Evolutionary conservation across 805 yeast genomes (phyloP).

Genomic region (Teunomyces aglyptinius): DNA sequence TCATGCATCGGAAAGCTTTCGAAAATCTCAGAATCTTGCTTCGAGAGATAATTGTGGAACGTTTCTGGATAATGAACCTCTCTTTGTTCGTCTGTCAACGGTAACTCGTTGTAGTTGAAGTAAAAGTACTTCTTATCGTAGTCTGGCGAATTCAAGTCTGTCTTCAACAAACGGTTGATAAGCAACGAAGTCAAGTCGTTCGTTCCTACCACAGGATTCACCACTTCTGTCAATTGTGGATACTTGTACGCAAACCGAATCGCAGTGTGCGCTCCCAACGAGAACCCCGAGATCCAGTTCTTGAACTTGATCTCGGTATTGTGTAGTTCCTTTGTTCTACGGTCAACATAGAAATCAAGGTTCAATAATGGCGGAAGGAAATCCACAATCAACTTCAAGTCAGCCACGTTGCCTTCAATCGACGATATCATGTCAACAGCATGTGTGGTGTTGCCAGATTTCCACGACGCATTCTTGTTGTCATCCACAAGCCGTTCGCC

Average conservation of each 20-base stretch:
- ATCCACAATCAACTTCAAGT: conserved; percentile 42
- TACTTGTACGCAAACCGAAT: conserved; percentile 42
- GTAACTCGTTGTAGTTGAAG: conserved; percentile 32
- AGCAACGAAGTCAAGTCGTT: conserved; percentile 46
- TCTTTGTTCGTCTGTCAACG: conserved; percentile 25
- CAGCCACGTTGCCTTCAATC: conserved; percentile 48
- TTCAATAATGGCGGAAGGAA: conserved; percentile 42
- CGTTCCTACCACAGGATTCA: conserved; percentile 53
- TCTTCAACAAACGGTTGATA: conserved; percentile 35
- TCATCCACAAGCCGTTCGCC: conserved; percentile 45
- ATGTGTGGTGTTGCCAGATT: conserved; percentile 47
- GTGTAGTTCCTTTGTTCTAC: conserved; percentile 10
- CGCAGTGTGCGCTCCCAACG: conserved; percentile 58
- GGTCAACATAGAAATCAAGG: conserved; percentile 26
- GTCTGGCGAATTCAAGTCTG: conserved; percentile 12
- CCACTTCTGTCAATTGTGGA: conserved; percentile 36
- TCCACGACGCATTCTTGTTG: conserved; percentile 44
- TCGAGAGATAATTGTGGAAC: conserved; percentile 29
- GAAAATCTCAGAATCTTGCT: conserved; percentile 29
- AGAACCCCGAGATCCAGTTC: conserved; percentile 48
- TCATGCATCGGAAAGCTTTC: conserved; percentile 32
- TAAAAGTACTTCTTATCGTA: conserved; percentile 32
- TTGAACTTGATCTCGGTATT: conserved; percentile 23
- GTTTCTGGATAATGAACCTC: conserved; percentile 23
- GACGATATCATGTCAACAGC: conserved; percentile 49